Evolutionary conservation across 2,329 filamentous ascomycete species (phyloP), one percentile per base, ranked within the genome.

Genomic region (Trichoderma sp.): DNA sequence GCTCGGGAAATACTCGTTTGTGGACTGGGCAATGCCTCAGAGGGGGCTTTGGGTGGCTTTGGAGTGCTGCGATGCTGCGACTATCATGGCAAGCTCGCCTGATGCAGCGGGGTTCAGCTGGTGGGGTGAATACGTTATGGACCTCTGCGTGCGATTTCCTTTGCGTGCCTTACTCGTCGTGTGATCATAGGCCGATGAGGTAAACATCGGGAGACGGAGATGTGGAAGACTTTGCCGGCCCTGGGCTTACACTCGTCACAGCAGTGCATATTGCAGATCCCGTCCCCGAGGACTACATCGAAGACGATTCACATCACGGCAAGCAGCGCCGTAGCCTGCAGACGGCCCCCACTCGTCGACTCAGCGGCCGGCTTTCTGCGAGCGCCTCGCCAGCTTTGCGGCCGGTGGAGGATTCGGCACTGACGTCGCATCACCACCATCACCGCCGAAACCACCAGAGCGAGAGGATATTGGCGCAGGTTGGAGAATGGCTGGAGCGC

Each of bases 401-500:
- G 3, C 71, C 74, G 5, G 71, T 71, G 7, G 77, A 81, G 18
- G 78, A 80, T 10, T 56, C 73, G 6, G 28, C 70, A 10, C 69
- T 72, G n/a, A 68, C 74, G 34, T 74, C 73, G 18, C 63, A 66
- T 56, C 63, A 66, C 28, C 37, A 78, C 13, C 72, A 75, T 16
- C 76, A 78, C 68, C 77, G 75, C 21, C 77, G 77, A 34, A 78
- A 78, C 66, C 81, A 83, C 67, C 78, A 82, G 60, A 83, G 83
- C 64, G 83, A 89, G 73, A 86, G 84, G 71, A 79, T 96, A 8
- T 80, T 96, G 32, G 85, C 89, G 24, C 92, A 96, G 76, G 89
- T 97, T 16, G 85, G 87, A 30, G 89, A 92, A 72, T 98, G 95
- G 95, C 82, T 97, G 49, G 89, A 94, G 73, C 87, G 90, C 60